Evolutionary conservation across 2,329 filamentous ascomycete genomes (phyloP), one percentile per base, ranked within the genome.

Genomic region (Aspergillus flavus): DNA sequence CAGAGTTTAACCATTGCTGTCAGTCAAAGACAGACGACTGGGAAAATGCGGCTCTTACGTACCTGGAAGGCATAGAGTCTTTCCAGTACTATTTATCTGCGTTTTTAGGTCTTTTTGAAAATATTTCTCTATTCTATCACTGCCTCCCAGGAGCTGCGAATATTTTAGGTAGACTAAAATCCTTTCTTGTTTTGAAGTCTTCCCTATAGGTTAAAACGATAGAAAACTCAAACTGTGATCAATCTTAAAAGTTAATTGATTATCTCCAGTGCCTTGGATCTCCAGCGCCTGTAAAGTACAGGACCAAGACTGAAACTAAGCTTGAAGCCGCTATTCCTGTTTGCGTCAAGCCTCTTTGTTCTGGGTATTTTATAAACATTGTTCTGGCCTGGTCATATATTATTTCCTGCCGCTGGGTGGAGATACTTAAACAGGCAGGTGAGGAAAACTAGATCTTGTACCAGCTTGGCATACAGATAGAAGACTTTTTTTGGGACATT

Each of bases 311-410:
- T 28, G 57, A 63, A 26, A 28, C 53, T n/a, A 21, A 36, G 28
- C 41, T 50, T 23, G 39, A 46, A 3, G 21, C 23, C 0, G 21
- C 43, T 1, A 21, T 56, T 21, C 61, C 41, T 14, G 45, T 58
- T 57, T 61, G 6, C 39, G 21, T 26, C 10, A 50, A 43, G 1
- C n/a, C 50, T 50, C 7, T 60, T 36, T 43, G 45, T 34, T 41
- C 57, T 19, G 54, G 64, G 1, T 63, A 65, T 43, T 59, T 60
- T 7, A 66, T 53, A 7, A 66, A 34, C 14, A 66, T 68, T 28
- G 50, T 57, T 45, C 26, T 66, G 19, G 67, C 68, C 32, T 69
- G 68, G 67, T 69, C 63, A 6, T 69, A 70, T n/a, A 68, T 70
- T 3, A 57, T 70, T 28, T 70, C 67, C 36, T 65, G 62, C 26